A percentile compares a stretch with the other conserved stretches of the same genome.
phyloP scores from a whole-genome alignment of 176 grass and related monocot genomes.

The Zea mays region DNA sequence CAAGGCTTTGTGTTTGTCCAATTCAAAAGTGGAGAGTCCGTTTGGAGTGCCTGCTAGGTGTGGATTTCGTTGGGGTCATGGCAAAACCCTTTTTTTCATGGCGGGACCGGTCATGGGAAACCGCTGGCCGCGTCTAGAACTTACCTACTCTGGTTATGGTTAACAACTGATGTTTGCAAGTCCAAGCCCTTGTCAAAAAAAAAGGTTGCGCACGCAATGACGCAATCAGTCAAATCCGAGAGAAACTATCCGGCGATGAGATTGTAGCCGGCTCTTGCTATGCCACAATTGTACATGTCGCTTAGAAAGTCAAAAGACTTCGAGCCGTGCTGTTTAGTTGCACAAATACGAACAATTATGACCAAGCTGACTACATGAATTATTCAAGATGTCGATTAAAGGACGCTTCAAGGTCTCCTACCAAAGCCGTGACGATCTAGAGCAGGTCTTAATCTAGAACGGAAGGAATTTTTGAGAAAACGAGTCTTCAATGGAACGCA shows the following conservation, averaged over 20 bases:
- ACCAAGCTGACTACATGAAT: background rate
- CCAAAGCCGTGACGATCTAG: background rate
- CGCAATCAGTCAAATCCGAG: constrained; percentile 29
- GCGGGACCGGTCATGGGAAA: background rate
- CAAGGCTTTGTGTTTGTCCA: background rate
- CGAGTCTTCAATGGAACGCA: background rate
- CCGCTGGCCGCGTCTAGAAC: background rate
- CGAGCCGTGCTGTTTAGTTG: background rate
- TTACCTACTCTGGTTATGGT: background rate
- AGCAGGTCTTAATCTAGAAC: background rate
- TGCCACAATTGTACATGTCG: background rate
- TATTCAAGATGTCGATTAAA: background rate
- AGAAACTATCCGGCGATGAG: background rate
- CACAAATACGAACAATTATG: background rate
- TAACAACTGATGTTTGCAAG: constrained; percentile 9
- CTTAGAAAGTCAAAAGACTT: background rate
- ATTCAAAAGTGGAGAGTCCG: constrained; percentile 19
- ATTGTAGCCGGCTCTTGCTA: background rate
- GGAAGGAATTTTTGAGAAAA: background rate
- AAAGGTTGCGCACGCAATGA: constrained; percentile 7
- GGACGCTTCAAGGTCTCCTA: background rate
- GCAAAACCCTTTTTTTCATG: constrained; percentile 6
- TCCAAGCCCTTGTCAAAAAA: constrained; percentile 41
- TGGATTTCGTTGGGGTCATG: background rate
- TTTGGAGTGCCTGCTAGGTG: background rate